phyloP scores from a whole-genome alignment of 148 eudicot species.

The Camellia granthamiana region DNA sequence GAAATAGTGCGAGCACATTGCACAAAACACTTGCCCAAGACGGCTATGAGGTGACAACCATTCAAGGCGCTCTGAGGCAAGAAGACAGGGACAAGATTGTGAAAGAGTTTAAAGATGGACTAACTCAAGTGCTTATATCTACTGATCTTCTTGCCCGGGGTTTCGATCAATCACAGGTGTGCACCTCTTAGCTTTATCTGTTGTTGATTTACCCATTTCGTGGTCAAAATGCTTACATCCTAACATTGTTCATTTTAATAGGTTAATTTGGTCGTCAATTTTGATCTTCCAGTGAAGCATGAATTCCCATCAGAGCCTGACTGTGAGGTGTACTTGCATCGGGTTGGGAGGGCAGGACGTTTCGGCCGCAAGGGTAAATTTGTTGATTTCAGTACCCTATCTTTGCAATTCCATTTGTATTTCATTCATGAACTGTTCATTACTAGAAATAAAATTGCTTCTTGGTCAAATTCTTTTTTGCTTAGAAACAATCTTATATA shows the following conservation, averaged over 20 bases:
- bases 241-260: slow-evolving; percentile 22
- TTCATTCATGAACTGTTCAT: background rate
- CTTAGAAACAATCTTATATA: background rate
- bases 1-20: slow-evolving; percentile 53
- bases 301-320: slow-evolving; percentile 57
- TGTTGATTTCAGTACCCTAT: background rate
- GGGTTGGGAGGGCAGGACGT: slow-evolving; percentile 92
- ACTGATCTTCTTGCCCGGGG: slow-evolving; percentile 92
- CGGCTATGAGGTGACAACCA: slow-evolving; percentile 87
- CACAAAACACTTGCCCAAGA: slow-evolving; percentile 55
- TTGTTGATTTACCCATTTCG: background rate
- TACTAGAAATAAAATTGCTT: background rate
- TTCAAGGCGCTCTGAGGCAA: slow-evolving; percentile 72
- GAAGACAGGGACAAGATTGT: slow-evolving; percentile 83
- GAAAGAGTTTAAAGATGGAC: slow-evolving; percentile 78
- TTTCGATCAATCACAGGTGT: slow-evolving; percentile 80
- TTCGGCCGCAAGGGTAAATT: slow-evolving; percentile 82
- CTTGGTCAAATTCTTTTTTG: background rate
- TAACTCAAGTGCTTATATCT: slow-evolving; percentile 83
- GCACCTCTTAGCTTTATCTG: background rate
- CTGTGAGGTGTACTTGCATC: slow-evolving; percentile 84
- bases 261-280: slow-evolving; percentile 91
- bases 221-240: background rate
- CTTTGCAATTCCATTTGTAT: background rate
- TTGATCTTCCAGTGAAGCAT: slow-evolving; percentile 67